Conservation (phyloP, 1,284 basidiomycete species). For the Sporisorium graminicola region DNA sequence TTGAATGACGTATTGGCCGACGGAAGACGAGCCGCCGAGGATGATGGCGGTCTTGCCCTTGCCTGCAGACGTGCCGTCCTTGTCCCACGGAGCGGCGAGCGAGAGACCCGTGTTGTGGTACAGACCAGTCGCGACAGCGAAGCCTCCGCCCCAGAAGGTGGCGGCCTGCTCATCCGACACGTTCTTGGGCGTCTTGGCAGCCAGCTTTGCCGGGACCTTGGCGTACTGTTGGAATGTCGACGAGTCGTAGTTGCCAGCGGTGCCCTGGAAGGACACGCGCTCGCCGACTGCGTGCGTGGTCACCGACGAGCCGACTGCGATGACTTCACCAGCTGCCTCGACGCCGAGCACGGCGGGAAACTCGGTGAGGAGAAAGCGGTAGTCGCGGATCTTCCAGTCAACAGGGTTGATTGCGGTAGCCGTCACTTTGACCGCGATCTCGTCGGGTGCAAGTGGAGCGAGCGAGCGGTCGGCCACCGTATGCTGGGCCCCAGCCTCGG, state of each 20-base stretch:
- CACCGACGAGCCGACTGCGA: constrained; percentile 32
- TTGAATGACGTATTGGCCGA: constrained; percentile 62
- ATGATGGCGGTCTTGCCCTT: constrained; percentile 55
- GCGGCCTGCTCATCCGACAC: constrained; percentile 56
- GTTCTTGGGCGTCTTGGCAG: constrained; percentile 47
- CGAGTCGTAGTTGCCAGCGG: constrained; percentile 40
- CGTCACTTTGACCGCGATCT: constrained; percentile 51
- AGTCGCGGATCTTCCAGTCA: constrained; percentile 59
- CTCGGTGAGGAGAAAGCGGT: constrained; percentile 33
- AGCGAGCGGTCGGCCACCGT: constrained; percentile 32
- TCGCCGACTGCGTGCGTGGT: constrained; percentile 46
- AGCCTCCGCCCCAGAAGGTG: constrained; percentile 49
- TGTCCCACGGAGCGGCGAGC: constrained; percentile 52
- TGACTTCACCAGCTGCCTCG: constrained; percentile 56
- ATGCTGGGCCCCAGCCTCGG: constrained; percentile 37
- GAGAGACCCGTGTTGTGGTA: constrained; percentile 47
- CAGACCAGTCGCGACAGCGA: constrained; percentile 43
- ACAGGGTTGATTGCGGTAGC: constrained; percentile 61
- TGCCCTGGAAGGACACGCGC: constrained; percentile 64
- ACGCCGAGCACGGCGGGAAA: constrained; percentile 55
- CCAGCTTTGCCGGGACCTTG: constrained; percentile 49
- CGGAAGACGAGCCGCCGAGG: constrained; percentile 51
- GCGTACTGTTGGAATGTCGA: constrained; percentile 60
- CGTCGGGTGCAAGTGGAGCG: constrained; percentile 27
- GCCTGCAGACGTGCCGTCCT: constrained; percentile 35